Percentiles rank a stretch among this genome's conserved stretches.
Conservation (phyloP, 441 rosid genomes). For the Codiaeum variegatum region DNA sequence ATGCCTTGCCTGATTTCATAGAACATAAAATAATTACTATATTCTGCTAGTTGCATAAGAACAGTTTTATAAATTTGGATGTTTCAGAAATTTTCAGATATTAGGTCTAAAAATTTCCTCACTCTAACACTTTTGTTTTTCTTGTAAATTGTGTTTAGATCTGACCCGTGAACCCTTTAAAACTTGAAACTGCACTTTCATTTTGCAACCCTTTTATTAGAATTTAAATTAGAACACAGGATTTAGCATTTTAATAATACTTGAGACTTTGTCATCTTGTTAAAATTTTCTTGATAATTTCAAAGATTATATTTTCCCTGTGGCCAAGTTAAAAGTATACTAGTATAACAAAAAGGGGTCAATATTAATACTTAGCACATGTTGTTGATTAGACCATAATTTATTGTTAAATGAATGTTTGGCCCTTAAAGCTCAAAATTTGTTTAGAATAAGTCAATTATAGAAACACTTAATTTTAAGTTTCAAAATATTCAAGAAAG, state of each 20-base stretch:
- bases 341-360: background rate
- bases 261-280: background rate
- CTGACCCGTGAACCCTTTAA: conserved; percentile 38
- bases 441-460: no score
- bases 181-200: background rate
- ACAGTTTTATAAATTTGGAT: no score
- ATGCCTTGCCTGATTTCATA: background rate
- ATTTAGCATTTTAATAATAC: background rate
- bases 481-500: no score
- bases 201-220: background rate
- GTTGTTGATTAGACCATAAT: background rate
- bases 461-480: no score
- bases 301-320: conserved; percentile 1
- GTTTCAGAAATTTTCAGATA: background rate
- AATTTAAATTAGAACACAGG: background rate
- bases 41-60: background rate
- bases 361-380: background rate
- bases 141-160: conserved; percentile 35
- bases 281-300: background rate
- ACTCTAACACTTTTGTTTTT: conserved; percentile 25
- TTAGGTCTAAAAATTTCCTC: conserved; percentile 15
- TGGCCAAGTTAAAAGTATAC: background rate
- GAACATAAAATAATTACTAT: background rate
- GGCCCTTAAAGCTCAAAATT: no score
- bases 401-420: no score